Base-by-base conservation (phyloP, 805 yeast species). In the Ogataea polymorpha region DNA sequence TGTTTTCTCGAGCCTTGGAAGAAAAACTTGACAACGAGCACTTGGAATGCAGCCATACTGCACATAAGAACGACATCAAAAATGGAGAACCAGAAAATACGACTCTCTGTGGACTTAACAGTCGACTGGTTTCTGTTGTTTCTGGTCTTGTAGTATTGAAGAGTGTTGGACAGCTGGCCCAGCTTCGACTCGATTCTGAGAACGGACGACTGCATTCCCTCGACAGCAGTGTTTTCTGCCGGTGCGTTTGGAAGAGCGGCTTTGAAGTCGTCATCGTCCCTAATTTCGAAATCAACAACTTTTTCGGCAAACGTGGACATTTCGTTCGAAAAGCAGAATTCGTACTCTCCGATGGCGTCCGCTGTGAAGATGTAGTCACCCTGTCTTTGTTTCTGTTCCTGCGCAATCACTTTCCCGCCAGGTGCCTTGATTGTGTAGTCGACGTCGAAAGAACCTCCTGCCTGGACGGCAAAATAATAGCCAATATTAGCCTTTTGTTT, bases 111-210 rank as follows among this genome's bases (percentile, higher is more conserved):
- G 12, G 83, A 76, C 51, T 69, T 72, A 37, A 82, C 88, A 27
- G 89, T 82, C 39, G 83, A 78, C 77, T 87, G 93, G 68, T 91
- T 91, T 68, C 98, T 78, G 67, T 80, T 80, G 65, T 86, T 91
- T 70, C 99, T 82, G 10, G 95, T 81, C 66, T 81, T 85, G 72
- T 90, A 89, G 65, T 90, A 85, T 54, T 82, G 86, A 59, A 91
- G 67, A 27, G 80, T 69, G 50, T 73, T 73, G 53, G 74, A 67
- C 46, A 85, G 66, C 10, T 70, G 68, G 50, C 73, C 75, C 56
- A 84, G 69, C 54, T 82, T 82, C 6, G 58, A 53, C 52, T 82
- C 88, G 45, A 85, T 80, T 41, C 65, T 66, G 42, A 71, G 73
- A 17, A 82, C 78, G 3, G 82, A 72, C 23, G 54, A 37, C 54